phyloP scores from a whole-genome alignment of 352 stramenopile genomes.

The Pseudoperonospora humuli region DNA sequence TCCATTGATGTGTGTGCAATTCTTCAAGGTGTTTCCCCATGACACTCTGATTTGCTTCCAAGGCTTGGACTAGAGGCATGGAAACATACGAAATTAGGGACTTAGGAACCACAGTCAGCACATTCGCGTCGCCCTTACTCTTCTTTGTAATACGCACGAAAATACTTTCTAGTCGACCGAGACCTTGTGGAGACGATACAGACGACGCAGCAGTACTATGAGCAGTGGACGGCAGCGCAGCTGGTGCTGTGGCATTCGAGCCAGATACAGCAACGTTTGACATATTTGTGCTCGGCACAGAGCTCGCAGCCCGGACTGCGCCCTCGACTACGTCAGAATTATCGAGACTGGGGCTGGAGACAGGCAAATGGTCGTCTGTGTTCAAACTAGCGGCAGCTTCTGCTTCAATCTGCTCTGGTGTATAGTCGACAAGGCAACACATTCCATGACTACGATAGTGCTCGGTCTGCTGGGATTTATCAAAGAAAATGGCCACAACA shows the following conservation, averaged over 20 bases:
- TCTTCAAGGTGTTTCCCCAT: constrained; percentile 53
- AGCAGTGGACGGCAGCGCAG: constrained; percentile 7
- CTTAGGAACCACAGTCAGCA: not conserved
- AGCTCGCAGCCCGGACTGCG: not conserved
- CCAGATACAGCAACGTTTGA: constrained; percentile 5
- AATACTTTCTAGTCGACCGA: constrained; percentile 72
- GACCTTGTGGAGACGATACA: constrained; percentile 32
- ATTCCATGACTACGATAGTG: constrained; percentile 29
- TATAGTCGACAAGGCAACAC: constrained; percentile 30
- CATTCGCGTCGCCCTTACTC: constrained; percentile 27
- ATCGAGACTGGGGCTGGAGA: not conserved
- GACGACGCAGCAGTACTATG: constrained; percentile 13
- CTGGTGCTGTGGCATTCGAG: constrained; percentile 12
- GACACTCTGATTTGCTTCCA: constrained; percentile 60
- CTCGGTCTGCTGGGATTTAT: constrained; percentile 18
- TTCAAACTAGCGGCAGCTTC: constrained; percentile 16
- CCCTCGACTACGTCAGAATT: constrained; percentile 6
- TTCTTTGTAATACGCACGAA: constrained; percentile 83
- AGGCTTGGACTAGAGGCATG: constrained; percentile 42
- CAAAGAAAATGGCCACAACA: constrained; percentile 27
- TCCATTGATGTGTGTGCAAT: constrained; percentile 35
- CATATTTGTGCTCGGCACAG: constrained; percentile 7
- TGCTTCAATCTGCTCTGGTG: constrained; percentile 18
- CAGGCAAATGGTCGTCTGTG: constrained; percentile 3
- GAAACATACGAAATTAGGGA: not conserved